phyloP scores from a whole-genome alignment of 306 rosid genomes.

The Prunus mira region DNA sequence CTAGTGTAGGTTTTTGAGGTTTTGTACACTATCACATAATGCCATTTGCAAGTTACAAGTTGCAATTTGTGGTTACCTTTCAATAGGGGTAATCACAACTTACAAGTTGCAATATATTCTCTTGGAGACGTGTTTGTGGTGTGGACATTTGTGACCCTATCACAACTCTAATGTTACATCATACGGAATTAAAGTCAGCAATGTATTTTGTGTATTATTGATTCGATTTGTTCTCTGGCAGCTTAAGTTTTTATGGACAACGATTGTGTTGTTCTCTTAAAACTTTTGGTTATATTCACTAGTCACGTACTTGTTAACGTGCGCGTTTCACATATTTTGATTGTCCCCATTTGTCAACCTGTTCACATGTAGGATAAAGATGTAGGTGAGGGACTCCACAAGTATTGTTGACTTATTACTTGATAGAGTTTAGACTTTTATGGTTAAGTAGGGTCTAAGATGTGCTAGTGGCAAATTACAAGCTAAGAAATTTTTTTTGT shows the following conservation, averaged over 20 bases:
- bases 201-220: not conserved
- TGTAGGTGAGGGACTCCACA: not conserved
- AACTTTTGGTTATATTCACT: too few relatives aligned
- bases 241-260: not conserved
- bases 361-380: not conserved
- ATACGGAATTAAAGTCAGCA: not conserved
- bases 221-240: not conserved
- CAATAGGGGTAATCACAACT: slow-evolving; percentile 32
- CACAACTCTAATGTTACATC: not conserved
- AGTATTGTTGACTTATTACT: not conserved
- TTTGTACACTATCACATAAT: not conserved
- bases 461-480: too few relatives aligned
- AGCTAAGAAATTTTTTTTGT: not conserved
- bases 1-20: not conserved
- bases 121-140: too few relatives aligned
- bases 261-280: not conserved
- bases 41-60: not conserved
- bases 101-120: too few relatives aligned
- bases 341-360: too few relatives aligned
- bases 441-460: not conserved
- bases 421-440: not conserved
- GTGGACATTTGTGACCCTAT: too few relatives aligned
- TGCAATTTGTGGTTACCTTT: not conserved
- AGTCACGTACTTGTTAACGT: not conserved
- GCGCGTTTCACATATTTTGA: not conserved